Evolutionary conservation across 75 land plant species (phyloP).

Genomic region (Selaginella moellendorffii): DNA sequence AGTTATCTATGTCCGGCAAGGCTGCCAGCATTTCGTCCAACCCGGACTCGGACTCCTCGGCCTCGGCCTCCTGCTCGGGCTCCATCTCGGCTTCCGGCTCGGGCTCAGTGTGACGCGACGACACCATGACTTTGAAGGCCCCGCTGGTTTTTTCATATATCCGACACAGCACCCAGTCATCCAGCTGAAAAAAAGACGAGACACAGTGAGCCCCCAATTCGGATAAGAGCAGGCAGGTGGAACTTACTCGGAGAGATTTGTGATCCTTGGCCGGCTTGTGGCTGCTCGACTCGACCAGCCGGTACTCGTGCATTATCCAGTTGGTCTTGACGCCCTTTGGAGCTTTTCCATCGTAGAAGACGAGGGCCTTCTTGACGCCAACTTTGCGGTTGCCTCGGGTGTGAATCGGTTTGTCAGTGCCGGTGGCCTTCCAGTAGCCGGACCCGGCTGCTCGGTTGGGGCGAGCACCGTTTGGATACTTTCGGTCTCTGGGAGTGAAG

Average conservation of each 20-base stretch:
- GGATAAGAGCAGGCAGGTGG: no score
- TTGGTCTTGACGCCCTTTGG: background rate
- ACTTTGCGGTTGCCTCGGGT: background rate
- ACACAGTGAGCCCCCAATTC: no score
- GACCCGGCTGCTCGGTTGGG: background rate
- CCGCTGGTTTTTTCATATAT: background rate
- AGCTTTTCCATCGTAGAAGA: background rate
- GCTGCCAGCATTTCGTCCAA: background rate
- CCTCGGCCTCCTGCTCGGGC: background rate
- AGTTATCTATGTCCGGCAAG: background rate
- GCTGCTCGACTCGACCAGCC: background rate
- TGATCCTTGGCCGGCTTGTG: background rate
- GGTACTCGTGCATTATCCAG: background rate
- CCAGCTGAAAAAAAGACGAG: background rate
- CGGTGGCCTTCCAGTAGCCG: constrained; percentile 1
- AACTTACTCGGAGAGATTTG: background rate
- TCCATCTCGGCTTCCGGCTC: background rate
- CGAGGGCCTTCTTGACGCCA: background rate
- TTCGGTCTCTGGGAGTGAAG: background rate
- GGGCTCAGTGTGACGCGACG: background rate
- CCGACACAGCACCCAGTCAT: background rate
- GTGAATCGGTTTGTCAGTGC: background rate
- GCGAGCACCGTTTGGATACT: background rate
- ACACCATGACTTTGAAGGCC: background rate
- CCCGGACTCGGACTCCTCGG: background rate